phyloP scores from a whole-genome alignment of 208 protist genomes.

The Angomonas ambiguus region DNA sequence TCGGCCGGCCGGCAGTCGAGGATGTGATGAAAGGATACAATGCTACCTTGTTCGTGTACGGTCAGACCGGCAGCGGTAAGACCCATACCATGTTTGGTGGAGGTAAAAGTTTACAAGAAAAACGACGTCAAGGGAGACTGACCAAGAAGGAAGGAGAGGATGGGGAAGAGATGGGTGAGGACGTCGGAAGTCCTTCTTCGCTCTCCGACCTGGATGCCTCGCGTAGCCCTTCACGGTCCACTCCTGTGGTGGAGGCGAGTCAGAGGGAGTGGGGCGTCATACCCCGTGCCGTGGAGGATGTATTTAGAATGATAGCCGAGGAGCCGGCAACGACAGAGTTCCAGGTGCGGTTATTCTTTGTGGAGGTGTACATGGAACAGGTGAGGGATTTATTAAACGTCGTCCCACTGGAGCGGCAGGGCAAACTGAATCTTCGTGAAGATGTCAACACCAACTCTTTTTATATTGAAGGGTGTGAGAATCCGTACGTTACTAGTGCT shows the following conservation, averaged over 20 bases:
- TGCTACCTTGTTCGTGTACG: constrained; percentile 88
- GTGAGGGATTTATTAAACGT: constrained; percentile 92
- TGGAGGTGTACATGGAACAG: constrained; percentile 98
- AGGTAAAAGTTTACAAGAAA: not conserved
- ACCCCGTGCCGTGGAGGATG: constrained; percentile 86
- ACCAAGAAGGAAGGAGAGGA: not conserved
- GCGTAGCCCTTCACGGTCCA: not conserved
- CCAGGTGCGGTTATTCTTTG: constrained; percentile 92
- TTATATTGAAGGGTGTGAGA: constrained; percentile 90
- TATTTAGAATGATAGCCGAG: constrained; percentile 85
- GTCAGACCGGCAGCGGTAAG: constrained; percentile 90
- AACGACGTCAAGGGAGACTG: not conserved
- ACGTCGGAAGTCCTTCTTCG: no score
- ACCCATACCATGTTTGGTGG: constrained; percentile 88
- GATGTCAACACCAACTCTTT: constrained; percentile 55
- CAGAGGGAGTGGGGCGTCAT: constrained; percentile 76
- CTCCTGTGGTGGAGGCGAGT: not conserved
- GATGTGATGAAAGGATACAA: constrained; percentile 90
- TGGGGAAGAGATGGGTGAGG: not conserved
- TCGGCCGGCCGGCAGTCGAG: constrained; percentile 82
- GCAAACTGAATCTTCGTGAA: constrained; percentile 60
- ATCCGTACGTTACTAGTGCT: constrained; percentile 68
- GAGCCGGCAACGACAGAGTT: constrained; percentile 81
- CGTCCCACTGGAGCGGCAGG: not conserved
- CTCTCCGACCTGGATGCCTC: not conserved